Evolutionary conservation across 306 rosid genomes (phyloP), one percentile per base, ranked within the genome.

Genomic region (Adenanthera pavonina): DNA sequence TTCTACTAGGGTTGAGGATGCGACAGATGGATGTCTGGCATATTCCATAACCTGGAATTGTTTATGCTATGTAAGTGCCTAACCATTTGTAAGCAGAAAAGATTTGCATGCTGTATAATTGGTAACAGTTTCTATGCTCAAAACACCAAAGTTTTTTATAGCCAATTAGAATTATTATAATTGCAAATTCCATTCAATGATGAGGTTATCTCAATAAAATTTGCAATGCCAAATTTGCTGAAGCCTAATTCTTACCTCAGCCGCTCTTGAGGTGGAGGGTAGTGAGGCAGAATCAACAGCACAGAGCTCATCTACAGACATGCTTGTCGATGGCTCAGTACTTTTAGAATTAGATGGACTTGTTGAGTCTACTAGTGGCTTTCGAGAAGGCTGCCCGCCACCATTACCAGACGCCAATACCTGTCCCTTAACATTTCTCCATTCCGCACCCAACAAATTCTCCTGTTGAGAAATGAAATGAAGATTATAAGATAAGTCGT

Each of bases 1-100:
- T 84, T 93, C 98, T 77, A 96, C 98, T 82, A 93, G 81, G 14
- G 98, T 94, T 0, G 99, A 93, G 62, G 99, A 92, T 66, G 99
- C 94, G 54, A 86, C 90, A 57, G 93, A 82, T 54, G 97, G 93
- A 80, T 93, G 92, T 88, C 97, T 93, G 75, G 84, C 74, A 74
- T 85, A 87, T 82, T 93, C 99, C 74, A 82, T 77, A 69, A 82
- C 89, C 99, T 96, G 87, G 44, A 81, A 84, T 20, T 66, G 85
- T 72, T 56, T 33, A 80, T 56, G 64, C 67, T 5, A 69, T 33
- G 71, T 88, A 54, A 71, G 82, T 64, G 80, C 72, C 40, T 13
- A 60, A 54, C 30, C 59, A 76, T 75, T 47, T 72, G 46, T 43
- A 71, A 15, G 67, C 54, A 9, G 72, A 19, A 67, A 68, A n/a